These are phyloP conservation scores for Pichia thaimueangensis DNA, from an alignment of 805 yeast species.

Conservation along the genomic window DNA sequence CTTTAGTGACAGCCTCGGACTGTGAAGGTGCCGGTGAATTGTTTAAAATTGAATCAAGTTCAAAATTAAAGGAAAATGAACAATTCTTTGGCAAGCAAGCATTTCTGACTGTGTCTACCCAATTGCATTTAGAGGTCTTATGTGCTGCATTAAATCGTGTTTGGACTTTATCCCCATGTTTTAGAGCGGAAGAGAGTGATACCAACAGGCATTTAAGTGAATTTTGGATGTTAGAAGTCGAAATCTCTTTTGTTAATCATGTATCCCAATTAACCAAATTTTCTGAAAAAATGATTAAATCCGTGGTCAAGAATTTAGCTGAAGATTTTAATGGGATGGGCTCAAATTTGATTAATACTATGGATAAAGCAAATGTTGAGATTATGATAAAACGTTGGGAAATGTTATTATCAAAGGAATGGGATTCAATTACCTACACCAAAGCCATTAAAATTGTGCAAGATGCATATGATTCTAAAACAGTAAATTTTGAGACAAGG, in stretches of 20 bases:
- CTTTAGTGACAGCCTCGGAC: slow-evolving; percentile 80
- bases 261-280: slow-evolving; percentile 57
- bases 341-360: slow-evolving; percentile 33
- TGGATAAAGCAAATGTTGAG: slow-evolving; percentile 32
- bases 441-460: slow-evolving; percentile 61
- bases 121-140: slow-evolving; percentile 79
- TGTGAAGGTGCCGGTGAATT: slow-evolving; percentile 98
- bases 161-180: slow-evolving; percentile 88
- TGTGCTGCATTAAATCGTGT: slow-evolving; percentile 71
- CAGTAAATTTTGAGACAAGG: slow-evolving; percentile 34
- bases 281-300: slow-evolving; percentile 64
- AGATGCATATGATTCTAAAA: slow-evolving; percentile 24
- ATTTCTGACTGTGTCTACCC: slow-evolving; percentile 84
- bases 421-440: slow-evolving; percentile 70
- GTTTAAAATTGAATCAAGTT: slow-evolving; percentile 45
- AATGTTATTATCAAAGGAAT: slow-evolving; percentile 38
- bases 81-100: slow-evolving; percentile 61
- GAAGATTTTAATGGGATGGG: slow-evolving; percentile 24
- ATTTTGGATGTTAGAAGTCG: slow-evolving; percentile 98
- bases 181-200: slow-evolving; percentile 87
- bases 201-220: slow-evolving; percentile 90
- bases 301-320: slow-evolving; percentile 33
- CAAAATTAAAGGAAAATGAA: slow-evolving; percentile 19
- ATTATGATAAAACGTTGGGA: slow-evolving; percentile 53
- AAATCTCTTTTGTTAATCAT: slow-evolving; percentile 57